These are phyloP conservation scores for Mortierella sp. DNA, from an alignment of 371 early-diverging fungal genomes.

Conservation along the genomic window DNA sequence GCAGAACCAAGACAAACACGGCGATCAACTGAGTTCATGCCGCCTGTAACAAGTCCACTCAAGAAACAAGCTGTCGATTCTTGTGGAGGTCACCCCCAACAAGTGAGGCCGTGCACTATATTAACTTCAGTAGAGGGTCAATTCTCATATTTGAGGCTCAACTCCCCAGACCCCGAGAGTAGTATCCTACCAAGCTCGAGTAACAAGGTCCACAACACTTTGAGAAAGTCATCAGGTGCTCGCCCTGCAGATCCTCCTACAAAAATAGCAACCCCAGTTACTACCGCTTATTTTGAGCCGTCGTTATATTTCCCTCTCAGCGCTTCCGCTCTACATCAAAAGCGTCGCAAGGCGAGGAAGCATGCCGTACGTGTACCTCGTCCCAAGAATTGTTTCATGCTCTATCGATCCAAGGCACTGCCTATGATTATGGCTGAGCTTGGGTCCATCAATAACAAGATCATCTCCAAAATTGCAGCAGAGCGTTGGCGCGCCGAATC, in stretches of 20 bases:
- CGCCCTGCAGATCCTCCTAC: not conserved
- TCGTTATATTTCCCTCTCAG: constrained; percentile 46
- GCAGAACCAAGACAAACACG: not conserved
- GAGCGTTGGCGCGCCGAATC: constrained; percentile 48
- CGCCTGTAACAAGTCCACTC: too few species aligned
- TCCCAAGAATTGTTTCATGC: constrained; percentile 54
- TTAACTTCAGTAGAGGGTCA: not conserved
- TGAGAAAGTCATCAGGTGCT: too few species aligned
- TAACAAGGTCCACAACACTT: too few species aligned
- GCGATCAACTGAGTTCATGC: not conserved
- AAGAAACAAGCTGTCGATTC: not conserved
- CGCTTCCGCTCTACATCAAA: constrained; percentile 51
- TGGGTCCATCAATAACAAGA: constrained; percentile 45
- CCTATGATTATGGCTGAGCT: constrained; percentile 52
- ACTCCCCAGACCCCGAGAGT: not conserved
- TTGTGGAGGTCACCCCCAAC: not conserved
- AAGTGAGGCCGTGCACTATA: not conserved
- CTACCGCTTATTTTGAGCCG: not conserved
- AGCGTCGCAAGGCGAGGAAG: constrained; percentile 48
- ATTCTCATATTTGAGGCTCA: constrained; percentile 5
- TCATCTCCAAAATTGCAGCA: constrained; percentile 53
- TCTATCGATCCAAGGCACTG: constrained; percentile 39
- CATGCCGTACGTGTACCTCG: constrained; percentile 37
- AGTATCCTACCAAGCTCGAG: too few species aligned
- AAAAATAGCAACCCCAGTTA: not conserved